Percentiles rank a stretch among this genome's conserved stretches.
Evolutionary conservation across 1,139 yeast genomes (phyloP).

Genomic region (Meyerozyma carpophila): DNA sequence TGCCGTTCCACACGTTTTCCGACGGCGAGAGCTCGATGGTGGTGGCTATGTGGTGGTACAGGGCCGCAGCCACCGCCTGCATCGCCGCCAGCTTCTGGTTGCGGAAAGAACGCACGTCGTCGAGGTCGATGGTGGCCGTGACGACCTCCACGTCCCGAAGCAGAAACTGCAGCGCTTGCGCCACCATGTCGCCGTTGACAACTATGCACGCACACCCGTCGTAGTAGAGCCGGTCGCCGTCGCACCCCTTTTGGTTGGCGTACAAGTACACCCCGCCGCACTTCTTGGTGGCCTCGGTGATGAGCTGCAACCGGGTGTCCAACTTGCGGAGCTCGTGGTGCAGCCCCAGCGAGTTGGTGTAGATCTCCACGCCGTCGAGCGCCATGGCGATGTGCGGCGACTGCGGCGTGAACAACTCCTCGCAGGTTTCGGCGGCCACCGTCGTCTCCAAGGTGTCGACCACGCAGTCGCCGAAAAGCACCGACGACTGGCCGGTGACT

Average conservation of each 20-base stretch:
- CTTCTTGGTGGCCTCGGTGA: conserved; percentile 86
- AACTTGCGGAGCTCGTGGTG: conserved; percentile 93
- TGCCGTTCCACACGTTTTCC: conserved; percentile 50
- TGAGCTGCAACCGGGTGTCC: conserved; percentile 76
- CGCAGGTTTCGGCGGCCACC: conserved; percentile 95
- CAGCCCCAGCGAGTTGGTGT: conserved; percentile 93
- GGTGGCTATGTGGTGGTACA: conserved; percentile 59
- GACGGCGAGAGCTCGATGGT: conserved; percentile 59
- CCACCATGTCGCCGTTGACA: conserved; percentile 84
- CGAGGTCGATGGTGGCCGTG: conserved; percentile 88
- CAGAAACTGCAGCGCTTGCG: conserved; percentile 90
- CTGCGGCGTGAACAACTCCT: conserved; percentile 92
- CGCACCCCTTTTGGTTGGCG: conserved; percentile 96
- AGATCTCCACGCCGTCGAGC: conserved; percentile 91
- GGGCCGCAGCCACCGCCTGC: conserved; percentile 54
- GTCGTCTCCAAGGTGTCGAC: conserved; percentile 79
- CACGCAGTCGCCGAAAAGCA: conserved; percentile 87
- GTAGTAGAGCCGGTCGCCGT: conserved; percentile 92
- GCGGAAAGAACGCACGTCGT: conserved; percentile 82
- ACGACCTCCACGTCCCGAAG: conserved; percentile 88
- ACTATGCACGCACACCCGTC: conserved; percentile 96
- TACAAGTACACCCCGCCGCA: conserved; percentile 95
- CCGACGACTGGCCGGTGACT: conserved; percentile 59
- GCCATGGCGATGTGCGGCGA: conserved; percentile 92
- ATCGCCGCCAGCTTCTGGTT: conserved; percentile 71